Evolutionary conservation across 192 early-diverging fungal species (phyloP).

Genomic region (Pilaira anomala): DNA sequence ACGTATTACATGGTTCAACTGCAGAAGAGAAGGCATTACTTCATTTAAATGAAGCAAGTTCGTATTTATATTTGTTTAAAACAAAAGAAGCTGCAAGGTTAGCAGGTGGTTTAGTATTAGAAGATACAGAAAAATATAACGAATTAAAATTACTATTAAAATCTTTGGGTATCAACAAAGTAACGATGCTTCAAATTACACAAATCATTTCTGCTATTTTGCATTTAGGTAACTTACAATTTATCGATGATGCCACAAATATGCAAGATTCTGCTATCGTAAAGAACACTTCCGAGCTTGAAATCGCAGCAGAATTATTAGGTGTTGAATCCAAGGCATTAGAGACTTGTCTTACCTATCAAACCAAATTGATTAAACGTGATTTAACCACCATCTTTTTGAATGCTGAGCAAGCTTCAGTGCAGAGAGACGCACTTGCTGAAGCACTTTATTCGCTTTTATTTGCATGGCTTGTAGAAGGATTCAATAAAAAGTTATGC

Average conservation of each 20-base stretch:
- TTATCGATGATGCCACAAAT: constrained; percentile 63
- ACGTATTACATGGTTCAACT: constrained; percentile 78
- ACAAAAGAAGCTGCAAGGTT: constrained; percentile 22
- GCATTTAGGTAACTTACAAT: constrained; percentile 82
- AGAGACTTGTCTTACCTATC: constrained; percentile 72
- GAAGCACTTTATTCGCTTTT: constrained; percentile 75
- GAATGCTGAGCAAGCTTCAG: constrained; percentile 62
- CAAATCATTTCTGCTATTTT: constrained; percentile 82
- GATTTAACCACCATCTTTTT: constrained; percentile 79
- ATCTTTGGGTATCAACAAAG: constrained; percentile 59
- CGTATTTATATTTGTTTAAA: constrained; percentile 40
- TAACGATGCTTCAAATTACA: constrained; percentile 75
- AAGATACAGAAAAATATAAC: constrained; percentile 56
- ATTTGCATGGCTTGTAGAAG: constrained; percentile 78
- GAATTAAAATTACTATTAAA: constrained; percentile 56
- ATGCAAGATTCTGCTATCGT: constrained; percentile 70
- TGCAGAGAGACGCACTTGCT: constrained; percentile 67
- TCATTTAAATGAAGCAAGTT: constrained; percentile 60
- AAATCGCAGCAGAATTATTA: constrained; percentile 76
- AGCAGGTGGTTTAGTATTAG: constrained; percentile 24
- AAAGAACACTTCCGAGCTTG: constrained; percentile 67
- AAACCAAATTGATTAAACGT: constrained; percentile 75
- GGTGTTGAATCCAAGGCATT: constrained; percentile 70
- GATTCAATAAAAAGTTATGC: constrained; percentile 75
- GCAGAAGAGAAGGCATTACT: constrained; percentile 70